Evolutionary conservation across 192 early-diverging fungal species (phyloP), one percentile per base, ranked within the genome.

Genomic region (Coemansia sp.): DNA sequence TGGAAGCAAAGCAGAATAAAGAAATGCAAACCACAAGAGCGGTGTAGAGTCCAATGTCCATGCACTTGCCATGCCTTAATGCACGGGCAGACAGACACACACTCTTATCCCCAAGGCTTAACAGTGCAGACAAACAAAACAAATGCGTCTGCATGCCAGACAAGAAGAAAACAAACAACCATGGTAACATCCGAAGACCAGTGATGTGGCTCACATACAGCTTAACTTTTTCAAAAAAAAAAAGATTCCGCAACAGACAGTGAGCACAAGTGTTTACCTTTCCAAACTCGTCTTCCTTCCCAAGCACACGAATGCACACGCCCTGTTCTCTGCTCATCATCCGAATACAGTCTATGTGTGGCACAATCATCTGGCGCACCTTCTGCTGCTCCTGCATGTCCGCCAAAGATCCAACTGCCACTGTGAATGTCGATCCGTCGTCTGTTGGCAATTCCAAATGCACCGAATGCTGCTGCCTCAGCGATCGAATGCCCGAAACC

Each of bases 401-500:
- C 38, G n/a, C 13, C 65, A 41, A 43, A 38, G 38, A 51, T 40
- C 22, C 40, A 32, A 60, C 48, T 19, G 71, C 62, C 45, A 74
- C 68, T 4, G 64, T 57, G 7, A 82, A 22, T 39, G 67, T 17
- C 62, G 25, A 61, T 42, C 40, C 64, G 6, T 16, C 51, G 14
- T 10, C 42, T 22, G 14, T 37, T 49, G 44, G 19, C 42, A 42
- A 22, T 38, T 54, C 55, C 48, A 76, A 14, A 7, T 57, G 63
- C 45, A n/a, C 59, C 14, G 62, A 39, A 32, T 76, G 43, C 61
- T 71, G 71, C 66, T 82, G 80, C 45, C 59, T 73, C 19, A 82
- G 53, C 58, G 80, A 82, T 48, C 80, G 75, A 51, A 82, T 82
- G 25, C 71, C 69, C 12, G 73, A 76, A 5, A 77, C 68, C 37